Conservation (phyloP, 2,329 filamentous ascomycete genomes). For the Geoglossum cookeanum region DNA sequence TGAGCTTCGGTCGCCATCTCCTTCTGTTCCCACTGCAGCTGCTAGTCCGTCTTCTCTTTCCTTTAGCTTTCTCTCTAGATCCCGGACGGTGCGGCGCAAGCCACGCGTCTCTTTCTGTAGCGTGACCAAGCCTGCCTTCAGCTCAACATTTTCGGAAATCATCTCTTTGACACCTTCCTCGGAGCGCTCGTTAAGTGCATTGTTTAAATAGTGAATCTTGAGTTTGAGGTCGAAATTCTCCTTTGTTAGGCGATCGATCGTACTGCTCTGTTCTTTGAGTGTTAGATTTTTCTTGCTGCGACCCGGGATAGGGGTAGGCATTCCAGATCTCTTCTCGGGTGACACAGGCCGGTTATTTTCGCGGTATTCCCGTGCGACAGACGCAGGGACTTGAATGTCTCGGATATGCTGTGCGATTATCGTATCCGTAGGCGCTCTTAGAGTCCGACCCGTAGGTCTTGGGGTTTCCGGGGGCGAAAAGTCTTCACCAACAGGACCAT, state of each 20-base stretch:
- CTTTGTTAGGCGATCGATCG: constrained; percentile 87
- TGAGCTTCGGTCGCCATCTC: constrained; percentile 7
- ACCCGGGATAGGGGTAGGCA: constrained; percentile 32
- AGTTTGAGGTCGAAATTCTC: constrained; percentile 97
- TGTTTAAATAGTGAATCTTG: constrained; percentile 91
- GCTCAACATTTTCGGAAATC: constrained; percentile 91
- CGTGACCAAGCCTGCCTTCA: constrained; percentile 77
- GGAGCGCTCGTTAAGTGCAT: constrained; percentile 78
- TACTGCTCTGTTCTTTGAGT: constrained; percentile 91
- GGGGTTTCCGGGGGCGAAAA: constrained; percentile 43
- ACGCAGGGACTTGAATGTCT: constrained; percentile 80
- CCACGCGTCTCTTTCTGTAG: constrained; percentile 81
- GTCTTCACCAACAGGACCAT: constrained; percentile 15
- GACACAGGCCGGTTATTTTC: constrained; percentile 47
- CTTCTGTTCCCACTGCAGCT: constrained; percentile 23
- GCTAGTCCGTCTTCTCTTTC: constrained; percentile 33
- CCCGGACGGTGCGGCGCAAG: constrained; percentile 61
- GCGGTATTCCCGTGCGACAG: constrained; percentile 68
- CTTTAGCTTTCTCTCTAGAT: constrained; percentile 63
- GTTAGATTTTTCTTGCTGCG: constrained; percentile 52
- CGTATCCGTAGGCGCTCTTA: constrained; percentile 62
- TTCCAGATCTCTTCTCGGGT: constrained; percentile 36
- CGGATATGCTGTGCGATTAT: constrained; percentile 74
- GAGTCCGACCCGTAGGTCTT: constrained; percentile 33
- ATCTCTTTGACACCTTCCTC: constrained; percentile 96